These are phyloP conservation scores for Akanthomyces lecanii DNA, from an alignment of 2,329 filamentous ascomycete species.

Conservation along the genomic window DNA sequence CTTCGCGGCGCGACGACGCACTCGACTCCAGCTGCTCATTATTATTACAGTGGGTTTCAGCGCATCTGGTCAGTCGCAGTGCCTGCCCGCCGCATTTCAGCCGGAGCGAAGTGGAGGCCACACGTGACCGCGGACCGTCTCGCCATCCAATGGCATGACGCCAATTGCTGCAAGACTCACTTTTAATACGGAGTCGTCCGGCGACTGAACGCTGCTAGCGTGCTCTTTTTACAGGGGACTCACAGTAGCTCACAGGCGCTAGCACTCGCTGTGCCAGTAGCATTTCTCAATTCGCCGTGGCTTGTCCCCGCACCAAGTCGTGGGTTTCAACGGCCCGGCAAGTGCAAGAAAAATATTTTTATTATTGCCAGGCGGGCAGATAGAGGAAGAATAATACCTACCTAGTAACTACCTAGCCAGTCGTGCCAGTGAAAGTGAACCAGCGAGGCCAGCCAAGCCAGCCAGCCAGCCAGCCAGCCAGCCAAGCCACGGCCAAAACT, in stretches of 20 bases:
- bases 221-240: neutral
- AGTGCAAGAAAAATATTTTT: neutral
- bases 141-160: neutral
- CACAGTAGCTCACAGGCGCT: neutral
- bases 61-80: neutral
- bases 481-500: slow-evolving; percentile 7
- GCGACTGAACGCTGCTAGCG: neutral
- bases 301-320: slow-evolving; percentile 1
- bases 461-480: neutral
- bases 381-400: neutral
- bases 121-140: slow-evolving; percentile 10
- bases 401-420: no score
- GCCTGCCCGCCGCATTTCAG: slow-evolving; percentile 2
- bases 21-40: neutral
- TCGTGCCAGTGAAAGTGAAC: neutral
- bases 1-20: neutral
- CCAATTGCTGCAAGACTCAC: neutral
- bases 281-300: slow-evolving; percentile 1
- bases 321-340: slow-evolving; percentile 10
- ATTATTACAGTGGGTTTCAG: neutral
- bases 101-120: neutral
- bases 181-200: neutral
- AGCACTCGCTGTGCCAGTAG: neutral
- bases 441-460: neutral
- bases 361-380: neutral